Conservation (phyloP, 805 yeast species). For the Schwanniomyces pseudopolymorphus region DNA sequence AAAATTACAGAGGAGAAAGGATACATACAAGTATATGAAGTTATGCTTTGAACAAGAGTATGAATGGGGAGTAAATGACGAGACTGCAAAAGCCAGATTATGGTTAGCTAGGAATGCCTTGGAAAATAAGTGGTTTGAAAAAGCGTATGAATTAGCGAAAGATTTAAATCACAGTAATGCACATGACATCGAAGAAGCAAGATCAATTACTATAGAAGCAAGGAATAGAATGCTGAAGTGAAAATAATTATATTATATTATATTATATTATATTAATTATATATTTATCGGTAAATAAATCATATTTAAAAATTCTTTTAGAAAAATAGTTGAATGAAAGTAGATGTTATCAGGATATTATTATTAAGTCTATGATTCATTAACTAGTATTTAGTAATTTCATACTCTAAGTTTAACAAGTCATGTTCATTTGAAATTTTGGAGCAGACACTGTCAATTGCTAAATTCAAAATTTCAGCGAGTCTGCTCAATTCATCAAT, state of each 20-base stretch:
- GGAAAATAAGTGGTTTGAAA: constrained; percentile 54
- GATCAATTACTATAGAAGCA: constrained; percentile 79
- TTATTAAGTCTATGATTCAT: background rate
- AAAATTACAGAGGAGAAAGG: constrained; percentile 48
- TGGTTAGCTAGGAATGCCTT: constrained; percentile 82
- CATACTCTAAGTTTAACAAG: constrained; percentile 25
- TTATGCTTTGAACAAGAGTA: constrained; percentile 64
- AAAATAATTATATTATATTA: background rate
- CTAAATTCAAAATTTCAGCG: constrained; percentile 19
- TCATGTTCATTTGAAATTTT: constrained; percentile 20
- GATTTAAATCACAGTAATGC: constrained; percentile 70
- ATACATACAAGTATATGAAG: constrained; percentile 63
- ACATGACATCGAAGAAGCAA: constrained; percentile 85
- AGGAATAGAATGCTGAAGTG: constrained; percentile 46
- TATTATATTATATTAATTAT: background rate
- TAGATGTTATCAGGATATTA: background rate
- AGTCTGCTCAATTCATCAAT: constrained; percentile 25
- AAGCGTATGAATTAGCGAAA: constrained; percentile 72
- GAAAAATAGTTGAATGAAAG: background rate
- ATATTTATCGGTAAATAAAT: background rate
- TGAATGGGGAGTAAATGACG: constrained; percentile 67
- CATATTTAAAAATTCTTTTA: background rate
- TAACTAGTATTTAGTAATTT: constrained; percentile 18
- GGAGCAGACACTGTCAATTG: constrained; percentile 22
- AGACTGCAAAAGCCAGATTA: constrained; percentile 73